A percentile compares a stretch with the other conserved stretches of the same genome.
phyloP scores from a whole-genome alignment of 306 rosid species.

The Cicer chorassanicum region DNA sequence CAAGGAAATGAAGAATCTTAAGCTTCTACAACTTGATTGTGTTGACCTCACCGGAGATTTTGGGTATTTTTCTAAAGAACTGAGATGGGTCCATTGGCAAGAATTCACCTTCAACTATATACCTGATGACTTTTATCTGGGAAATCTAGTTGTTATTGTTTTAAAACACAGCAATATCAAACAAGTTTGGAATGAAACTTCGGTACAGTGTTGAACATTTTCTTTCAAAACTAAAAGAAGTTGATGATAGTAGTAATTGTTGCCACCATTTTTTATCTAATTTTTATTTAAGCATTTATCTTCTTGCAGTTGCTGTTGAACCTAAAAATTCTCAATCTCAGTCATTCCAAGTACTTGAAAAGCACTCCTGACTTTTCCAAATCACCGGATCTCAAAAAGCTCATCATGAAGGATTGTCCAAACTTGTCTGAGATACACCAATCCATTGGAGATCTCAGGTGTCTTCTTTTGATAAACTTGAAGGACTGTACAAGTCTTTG shows the following conservation, averaged over 20 bases:
- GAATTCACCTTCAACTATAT: slow-evolving; percentile 39
- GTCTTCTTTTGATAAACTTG: slow-evolving; percentile 12
- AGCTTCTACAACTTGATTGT: slow-evolving; percentile 46
- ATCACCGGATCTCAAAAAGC: slow-evolving; percentile 46
- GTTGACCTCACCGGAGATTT: slow-evolving; percentile 43
- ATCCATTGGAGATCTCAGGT: slow-evolving; percentile 40
- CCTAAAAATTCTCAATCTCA: slow-evolving; percentile 48
- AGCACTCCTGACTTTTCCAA: slow-evolving; percentile 47
- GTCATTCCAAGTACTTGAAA: slow-evolving; percentile 32
- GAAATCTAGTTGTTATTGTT: slow-evolving; percentile 43
- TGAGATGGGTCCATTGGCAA: slow-evolving; percentile 54
- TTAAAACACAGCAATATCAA: slow-evolving; percentile 45
- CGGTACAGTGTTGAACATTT: slow-evolving; percentile 28
- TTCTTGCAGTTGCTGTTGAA: slow-evolving; percentile 4
- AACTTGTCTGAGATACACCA: slow-evolving; percentile 38
- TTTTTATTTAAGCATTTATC: neutral
- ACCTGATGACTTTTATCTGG: slow-evolving; percentile 43
- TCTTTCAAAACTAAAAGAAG: neutral
- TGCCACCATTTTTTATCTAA: neutral
- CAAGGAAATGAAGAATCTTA: slow-evolving; percentile 47
- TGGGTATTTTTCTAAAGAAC: slow-evolving; percentile 37
- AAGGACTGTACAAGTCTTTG: slow-evolving; percentile 32
- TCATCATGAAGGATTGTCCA: slow-evolving; percentile 37
- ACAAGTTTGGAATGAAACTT: slow-evolving; percentile 44
- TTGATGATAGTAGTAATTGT: neutral